These are phyloP conservation scores for Phytopythium kandeliae DNA, from an alignment of 352 stramenopile genomes.

Conservation along the genomic window DNA sequence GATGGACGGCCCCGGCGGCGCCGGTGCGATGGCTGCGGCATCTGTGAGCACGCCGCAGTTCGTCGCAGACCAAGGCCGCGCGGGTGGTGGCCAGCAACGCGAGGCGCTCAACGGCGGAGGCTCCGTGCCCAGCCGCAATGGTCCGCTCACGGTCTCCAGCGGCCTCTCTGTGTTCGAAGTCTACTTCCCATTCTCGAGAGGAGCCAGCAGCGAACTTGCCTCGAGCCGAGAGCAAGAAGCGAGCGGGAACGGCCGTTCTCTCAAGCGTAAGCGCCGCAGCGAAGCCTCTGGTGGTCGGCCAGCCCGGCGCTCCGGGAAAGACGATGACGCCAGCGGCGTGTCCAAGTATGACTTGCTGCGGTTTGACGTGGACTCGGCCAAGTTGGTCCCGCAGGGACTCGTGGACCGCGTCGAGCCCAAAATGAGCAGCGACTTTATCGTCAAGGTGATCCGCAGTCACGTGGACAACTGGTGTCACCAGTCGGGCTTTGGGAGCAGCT, in stretches of 20 bases:
- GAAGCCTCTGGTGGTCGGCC: background rate
- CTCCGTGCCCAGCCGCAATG: conserved; percentile 11
- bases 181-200: conserved; percentile 33
- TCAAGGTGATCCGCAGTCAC: conserved; percentile 50
- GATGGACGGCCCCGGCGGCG: background rate
- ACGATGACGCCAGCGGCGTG: conserved; percentile 7
- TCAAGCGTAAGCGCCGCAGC: conserved; percentile 45
- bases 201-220: background rate
- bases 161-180: conserved; percentile 52
- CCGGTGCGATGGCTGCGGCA: background rate
- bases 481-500: conserved; percentile 58
- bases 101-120: conserved; percentile 16
- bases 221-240: conserved; percentile 1
- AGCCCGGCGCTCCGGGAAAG: conserved; percentile 9
- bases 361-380: conserved; percentile 68
- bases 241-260: conserved; percentile 14
- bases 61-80: background rate
- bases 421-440: conserved; percentile 44
- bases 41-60: background rate
- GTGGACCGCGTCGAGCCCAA: conserved; percentile 74
- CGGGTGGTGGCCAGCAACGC: conserved; percentile 9
- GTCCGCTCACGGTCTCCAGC: background rate
- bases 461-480: conserved; percentile 67
- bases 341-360: conserved; percentile 47
- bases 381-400: conserved; percentile 78